Base-by-base conservation (phyloP, 805 yeast genomes). In the Yamadazyma olivae region DNA sequence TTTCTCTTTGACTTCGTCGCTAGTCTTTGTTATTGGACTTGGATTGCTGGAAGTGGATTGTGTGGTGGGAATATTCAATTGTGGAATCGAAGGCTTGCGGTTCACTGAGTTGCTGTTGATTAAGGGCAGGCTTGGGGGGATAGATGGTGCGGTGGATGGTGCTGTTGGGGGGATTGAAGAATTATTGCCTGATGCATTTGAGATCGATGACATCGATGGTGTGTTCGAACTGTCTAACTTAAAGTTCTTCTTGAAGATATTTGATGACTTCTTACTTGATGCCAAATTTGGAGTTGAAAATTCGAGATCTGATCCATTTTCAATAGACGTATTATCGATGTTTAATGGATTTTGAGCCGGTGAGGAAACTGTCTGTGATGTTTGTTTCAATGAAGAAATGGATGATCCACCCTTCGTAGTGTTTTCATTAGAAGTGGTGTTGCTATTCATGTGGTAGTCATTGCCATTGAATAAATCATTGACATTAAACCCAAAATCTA, bases 401-500 rank as follows among this genome's bases (percentile, higher is more conserved):
- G 33, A 30, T n/a, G 32, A 29, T n/a, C 14, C 32, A 13, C 33
- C 33, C 14, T 35, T 38, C 4, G 40, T 36, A 3, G 32, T 18
- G 16, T 8, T 32, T 8, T 37, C 39, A 22, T 31, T 27, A 4
- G 35, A 23, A 17, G 6, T 25, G 6, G 10, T 12, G 10, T 21
- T 20, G 8, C 12, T 15, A 17, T 30, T 15, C 6, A 37, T 16
- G 27, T 27, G 20, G 16, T 48, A 58, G 24, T 61, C 68, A 16
- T 50, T 49, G 2, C 71, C 71, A 27, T 61, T 45, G 46, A 59
- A 65, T 13, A 65, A 42, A 4, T 50, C 55, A 28, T 48, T 33
- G 23, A 59, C 25, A 36, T 60, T 50, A 38, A 59, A 62, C 7
- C 71, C 71, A 37, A 62, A 62, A 35, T 62, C 60, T 12, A 56